These are phyloP conservation scores for Geotrichum candidum DNA, from an alignment of 1,139 yeast species.

Conservation along the genomic window DNA sequence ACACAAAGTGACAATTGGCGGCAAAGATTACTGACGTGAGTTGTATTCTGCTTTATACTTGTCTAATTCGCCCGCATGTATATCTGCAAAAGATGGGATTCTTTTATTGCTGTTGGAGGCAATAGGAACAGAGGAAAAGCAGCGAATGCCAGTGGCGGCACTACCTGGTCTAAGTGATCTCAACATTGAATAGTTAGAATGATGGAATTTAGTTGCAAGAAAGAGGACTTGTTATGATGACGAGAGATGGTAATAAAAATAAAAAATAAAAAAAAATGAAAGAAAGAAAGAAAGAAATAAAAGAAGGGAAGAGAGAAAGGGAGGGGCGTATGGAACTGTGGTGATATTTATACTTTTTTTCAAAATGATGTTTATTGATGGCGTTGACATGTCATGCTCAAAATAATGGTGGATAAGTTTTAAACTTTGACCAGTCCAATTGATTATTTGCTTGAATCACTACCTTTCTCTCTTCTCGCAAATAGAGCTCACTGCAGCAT, in stretches of 20 bases:
- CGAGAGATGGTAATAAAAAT: background rate
- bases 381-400: background rate
- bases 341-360: background rate
- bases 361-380: background rate
- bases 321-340: too few species aligned
- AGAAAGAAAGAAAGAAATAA: background rate
- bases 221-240: slow-evolving; percentile 1
- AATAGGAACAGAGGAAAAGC: background rate
- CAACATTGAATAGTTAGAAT: background rate
- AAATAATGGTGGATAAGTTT: background rate
- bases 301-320: background rate
- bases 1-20: slow-evolving; percentile 16
- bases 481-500: too few species aligned
- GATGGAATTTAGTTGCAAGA: background rate
- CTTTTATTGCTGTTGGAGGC: slow-evolving; percentile 18
- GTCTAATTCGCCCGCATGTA: slow-evolving; percentile 31
- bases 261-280: background rate
- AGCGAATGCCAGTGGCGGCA: background rate
- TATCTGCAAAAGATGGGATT: slow-evolving; percentile 35
- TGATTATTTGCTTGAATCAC: too few species aligned
- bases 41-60: slow-evolving; percentile 23
- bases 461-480: too few species aligned
- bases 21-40: background rate
- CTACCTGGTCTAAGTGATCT: background rate
- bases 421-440: too few species aligned